These are phyloP conservation scores for Abortiporus biennis DNA, from an alignment of 1,284 basidiomycete genomes.

Conservation along the genomic window DNA sequence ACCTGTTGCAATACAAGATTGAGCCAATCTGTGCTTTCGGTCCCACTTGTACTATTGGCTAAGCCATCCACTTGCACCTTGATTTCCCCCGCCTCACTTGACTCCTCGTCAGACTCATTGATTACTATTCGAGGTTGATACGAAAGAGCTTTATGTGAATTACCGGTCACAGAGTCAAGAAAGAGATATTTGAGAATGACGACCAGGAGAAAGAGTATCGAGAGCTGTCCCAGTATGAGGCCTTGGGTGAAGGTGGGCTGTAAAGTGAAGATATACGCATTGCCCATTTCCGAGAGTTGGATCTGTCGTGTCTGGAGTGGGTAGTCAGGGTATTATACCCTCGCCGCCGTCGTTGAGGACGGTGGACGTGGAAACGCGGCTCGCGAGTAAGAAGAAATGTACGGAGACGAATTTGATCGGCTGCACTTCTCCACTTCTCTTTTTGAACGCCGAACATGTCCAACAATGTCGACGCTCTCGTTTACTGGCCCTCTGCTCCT, in stretches of 20 bases:
- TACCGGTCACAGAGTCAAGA: constrained; percentile 54
- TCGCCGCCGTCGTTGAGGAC: background rate
- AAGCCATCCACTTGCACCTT: constrained; percentile 4
- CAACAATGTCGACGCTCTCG: constrained; percentile 39
- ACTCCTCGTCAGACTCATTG: constrained; percentile 12
- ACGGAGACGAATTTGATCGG: constrained; percentile 1
- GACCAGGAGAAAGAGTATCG: constrained; percentile 62
- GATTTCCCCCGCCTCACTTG: constrained; percentile 2
- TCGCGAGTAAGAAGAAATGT: background rate
- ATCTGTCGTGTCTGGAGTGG: background rate
- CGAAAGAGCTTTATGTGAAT: constrained; percentile 45
- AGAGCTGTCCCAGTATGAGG: constrained; percentile 72
- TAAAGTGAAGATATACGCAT: constrained; percentile 62
- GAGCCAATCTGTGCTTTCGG: constrained; percentile 77
- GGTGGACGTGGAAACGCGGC: background rate
- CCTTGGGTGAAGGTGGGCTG: constrained; percentile 84
- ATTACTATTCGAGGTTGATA: constrained; percentile 51
- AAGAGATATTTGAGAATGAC: constrained; percentile 79
- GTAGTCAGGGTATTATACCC: background rate
- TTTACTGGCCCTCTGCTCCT: constrained; percentile 76
- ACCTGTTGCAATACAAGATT: constrained; percentile 67
- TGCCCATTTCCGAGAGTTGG: constrained; percentile 36
- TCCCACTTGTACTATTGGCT: no score
- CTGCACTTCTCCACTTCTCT: no score
- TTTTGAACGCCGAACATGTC: background rate